Conservation (phyloP, 768 basidiomycete species). For the Stropharia rugosoannulata region DNA sequence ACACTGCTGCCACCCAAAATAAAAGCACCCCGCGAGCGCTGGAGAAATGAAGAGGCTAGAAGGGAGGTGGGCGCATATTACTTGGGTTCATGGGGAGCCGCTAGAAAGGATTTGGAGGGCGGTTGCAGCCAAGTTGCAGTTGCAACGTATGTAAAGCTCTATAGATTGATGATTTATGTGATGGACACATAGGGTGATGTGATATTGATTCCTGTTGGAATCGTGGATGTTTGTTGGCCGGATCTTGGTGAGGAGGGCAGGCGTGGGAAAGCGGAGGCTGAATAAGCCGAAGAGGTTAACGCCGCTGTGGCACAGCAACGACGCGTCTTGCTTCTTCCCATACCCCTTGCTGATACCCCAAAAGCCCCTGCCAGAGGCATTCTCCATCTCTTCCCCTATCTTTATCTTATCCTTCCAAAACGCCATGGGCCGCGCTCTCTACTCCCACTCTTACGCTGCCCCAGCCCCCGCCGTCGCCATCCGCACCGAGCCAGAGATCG, state of each 20-base stretch:
- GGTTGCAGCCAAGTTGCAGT: too few relatives aligned
- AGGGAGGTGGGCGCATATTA: too few relatives aligned
- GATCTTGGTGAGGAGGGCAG: not conserved
- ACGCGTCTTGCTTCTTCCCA: conserved; percentile 27
- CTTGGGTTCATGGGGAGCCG: too few relatives aligned
- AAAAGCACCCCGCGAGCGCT: not conserved
- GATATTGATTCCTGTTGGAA: not conserved
- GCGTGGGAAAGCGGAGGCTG: conserved; percentile 16
- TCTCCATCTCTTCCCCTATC: conserved; percentile 18
- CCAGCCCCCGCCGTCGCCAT: conserved; percentile 39
- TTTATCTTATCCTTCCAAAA: conserved; percentile 10
- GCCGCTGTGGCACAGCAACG: conserved; percentile 18
- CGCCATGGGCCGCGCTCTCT: conserved; percentile 61
- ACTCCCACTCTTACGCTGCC: conserved; percentile 47
- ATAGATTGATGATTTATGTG: not conserved
- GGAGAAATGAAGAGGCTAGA: too few relatives aligned
- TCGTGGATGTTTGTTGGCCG: not conserved
- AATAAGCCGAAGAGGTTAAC: conserved; percentile 17
- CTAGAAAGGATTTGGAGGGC: too few relatives aligned
- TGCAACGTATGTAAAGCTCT: too few relatives aligned
- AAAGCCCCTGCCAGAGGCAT: conserved; percentile 21
- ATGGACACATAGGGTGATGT: not conserved
- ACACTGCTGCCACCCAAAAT: not conserved
- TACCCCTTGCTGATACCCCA: conserved; percentile 22
- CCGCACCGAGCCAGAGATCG: conserved; percentile 43